Base-by-base conservation (phyloP, 2,329 filamentous ascomycete genomes). In the Phoma sp. region DNA sequence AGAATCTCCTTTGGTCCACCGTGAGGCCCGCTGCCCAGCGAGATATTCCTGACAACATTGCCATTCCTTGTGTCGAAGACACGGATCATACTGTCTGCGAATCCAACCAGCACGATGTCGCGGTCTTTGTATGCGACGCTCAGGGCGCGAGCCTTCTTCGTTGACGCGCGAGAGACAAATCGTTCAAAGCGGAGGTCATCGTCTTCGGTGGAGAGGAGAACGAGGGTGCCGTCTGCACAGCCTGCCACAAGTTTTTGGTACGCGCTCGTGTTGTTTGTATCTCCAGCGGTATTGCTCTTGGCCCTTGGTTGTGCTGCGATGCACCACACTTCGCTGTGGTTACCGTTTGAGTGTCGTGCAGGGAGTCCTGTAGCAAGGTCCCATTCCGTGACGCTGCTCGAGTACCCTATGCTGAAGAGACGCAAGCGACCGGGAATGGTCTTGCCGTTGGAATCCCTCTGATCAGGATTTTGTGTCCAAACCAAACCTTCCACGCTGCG, bases 321-420 rank as follows among this genome's bases (percentile, higher is more conserved):
- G 77, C 93, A 98, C 95, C 95, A 99, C 58, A 98, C 93, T 69
- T 97, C 93, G 61, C 92, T 93, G 75, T 96, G 91, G 75, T 96
- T 96, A 40, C 93, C 95, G 67, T 90, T 92, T 14, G 91, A 91
- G 74, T 96, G 89, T 55, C 89, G 86, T 76, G 89, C 84, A 9
- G 92, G 90, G 51, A 85, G 82, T 11, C 90, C 91, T 59, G 87
- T 89, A 62, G 86, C 86, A 23, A 99, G 80, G 77, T 98, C 89
- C 95, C 95, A 99, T 76, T 99, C 95, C 0, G 93, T 97, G 41
- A 99, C 87, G 23, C 89, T 89, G 47, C 89, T 91, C 18, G 93
- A 96, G 73, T 95, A 96, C 52, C 93, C 93, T 70, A 97, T 96
- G 76, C 93, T 98, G 79, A 99, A 99, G 37, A 99, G 84, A 55